Percentiles rank a stretch among this genome's conserved stretches.
Conservation (phyloP, 768 basidiomycete species). For the Collybia nuda region DNA sequence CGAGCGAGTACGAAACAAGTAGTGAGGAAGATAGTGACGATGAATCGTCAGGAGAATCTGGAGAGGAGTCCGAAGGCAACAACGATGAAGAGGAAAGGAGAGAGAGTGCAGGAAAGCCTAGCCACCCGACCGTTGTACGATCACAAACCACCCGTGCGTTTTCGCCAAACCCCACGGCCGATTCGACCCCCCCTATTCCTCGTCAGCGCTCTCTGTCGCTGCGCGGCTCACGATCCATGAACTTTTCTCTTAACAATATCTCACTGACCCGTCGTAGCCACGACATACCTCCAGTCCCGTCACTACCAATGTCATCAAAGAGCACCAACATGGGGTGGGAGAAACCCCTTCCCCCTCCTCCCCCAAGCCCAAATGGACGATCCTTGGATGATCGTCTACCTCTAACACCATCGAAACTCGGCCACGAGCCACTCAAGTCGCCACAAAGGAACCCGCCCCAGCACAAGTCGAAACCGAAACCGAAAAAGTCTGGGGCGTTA, state of each 20-base stretch:
- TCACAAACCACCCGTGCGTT: conserved; percentile 11
- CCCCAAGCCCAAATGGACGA: conserved; percentile 29
- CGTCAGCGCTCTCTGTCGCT: conserved; percentile 45
- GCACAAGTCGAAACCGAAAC: conserved; percentile 22
- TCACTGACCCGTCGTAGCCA: conserved; percentile 25
- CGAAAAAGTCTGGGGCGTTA: conserved; percentile 47
- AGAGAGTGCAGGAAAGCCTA: conserved; percentile 4
- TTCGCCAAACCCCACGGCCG: conserved; percentile 4
- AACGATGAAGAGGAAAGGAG: conserved; percentile 25
- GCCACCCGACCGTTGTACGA: conserved; percentile 9
- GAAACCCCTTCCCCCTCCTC: conserved; percentile 34
- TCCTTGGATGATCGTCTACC: conserved; percentile 14
- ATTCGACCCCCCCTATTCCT: conserved; percentile 5
- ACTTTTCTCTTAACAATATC: conserved; percentile 15
- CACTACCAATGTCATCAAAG: conserved; percentile 38
- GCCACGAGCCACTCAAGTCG: conserved; percentile 2
- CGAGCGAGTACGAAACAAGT: conserved; percentile 37
- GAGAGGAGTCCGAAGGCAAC: conserved; percentile 23
- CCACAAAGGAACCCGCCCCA: background rate
- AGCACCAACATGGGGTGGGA: conserved; percentile 18
- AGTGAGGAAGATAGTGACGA: conserved; percentile 24
- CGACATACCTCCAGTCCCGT: conserved; percentile 37
- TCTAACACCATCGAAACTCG: conserved; percentile 12
- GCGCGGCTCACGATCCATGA: conserved; percentile 46
- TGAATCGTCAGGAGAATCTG: conserved; percentile 23